These are phyloP conservation scores for Rusavskia elegans DNA, from an alignment of 495 filamentous ascomycete species.

Conservation along the genomic window DNA sequence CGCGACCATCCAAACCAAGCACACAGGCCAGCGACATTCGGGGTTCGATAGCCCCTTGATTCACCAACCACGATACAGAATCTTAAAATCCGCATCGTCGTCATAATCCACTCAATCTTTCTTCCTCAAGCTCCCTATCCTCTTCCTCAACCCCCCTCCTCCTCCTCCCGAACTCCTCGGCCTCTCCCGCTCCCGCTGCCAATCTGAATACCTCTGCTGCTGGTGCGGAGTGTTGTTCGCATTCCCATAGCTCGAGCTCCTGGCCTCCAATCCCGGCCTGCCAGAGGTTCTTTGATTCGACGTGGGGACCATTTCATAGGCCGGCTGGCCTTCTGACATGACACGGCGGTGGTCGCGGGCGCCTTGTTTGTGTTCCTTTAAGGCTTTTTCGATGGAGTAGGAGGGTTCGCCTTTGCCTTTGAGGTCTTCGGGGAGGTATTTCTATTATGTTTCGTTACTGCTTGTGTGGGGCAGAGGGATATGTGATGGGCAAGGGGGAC, in stretches of 20 bases:
- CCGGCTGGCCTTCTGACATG: constrained; percentile 6
- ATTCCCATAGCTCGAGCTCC: neutral
- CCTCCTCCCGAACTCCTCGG: constrained; percentile 2
- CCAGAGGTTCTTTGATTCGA: neutral
- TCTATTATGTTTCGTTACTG: constrained; percentile 22
- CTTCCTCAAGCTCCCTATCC: constrained; percentile 4
- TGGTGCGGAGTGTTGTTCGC: neutral
- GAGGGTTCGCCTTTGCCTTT: constrained; percentile 71
- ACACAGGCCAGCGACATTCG: too few relatives aligned
- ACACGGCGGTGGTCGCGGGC: constrained; percentile 6
- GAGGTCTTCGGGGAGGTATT: constrained; percentile 52
- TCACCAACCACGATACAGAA: too few relatives aligned
- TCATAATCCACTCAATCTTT: neutral
- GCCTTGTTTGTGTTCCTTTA: constrained; percentile 26
- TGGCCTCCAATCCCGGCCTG: neutral
- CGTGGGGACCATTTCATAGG: neutral
- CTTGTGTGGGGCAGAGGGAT: neutral
- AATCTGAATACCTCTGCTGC: constrained; percentile 7
- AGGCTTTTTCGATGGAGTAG: constrained; percentile 48
- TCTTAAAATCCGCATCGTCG: too few relatives aligned
- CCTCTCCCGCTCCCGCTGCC: constrained; percentile 2
- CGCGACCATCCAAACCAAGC: too few relatives aligned
- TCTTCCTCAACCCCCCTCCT: constrained; percentile 9
- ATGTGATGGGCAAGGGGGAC: constrained; percentile 12
- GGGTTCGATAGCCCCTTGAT: too few relatives aligned